Evolutionary conservation across 169 alveolate species (phyloP), one percentile per base, ranked within the genome.

Genomic region (Pseudocohnilembus persalinus): DNA sequence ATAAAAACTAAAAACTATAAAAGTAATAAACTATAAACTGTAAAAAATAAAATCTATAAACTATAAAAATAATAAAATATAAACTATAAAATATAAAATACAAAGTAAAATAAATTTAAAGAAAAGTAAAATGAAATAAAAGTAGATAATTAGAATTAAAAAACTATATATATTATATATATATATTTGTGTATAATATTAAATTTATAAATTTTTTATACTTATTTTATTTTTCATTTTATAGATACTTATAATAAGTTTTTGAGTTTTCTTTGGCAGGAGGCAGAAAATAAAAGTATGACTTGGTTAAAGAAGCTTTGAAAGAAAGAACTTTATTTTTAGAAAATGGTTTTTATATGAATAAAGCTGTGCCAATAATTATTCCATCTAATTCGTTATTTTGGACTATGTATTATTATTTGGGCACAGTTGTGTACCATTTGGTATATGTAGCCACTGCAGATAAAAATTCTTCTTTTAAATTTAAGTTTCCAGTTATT

Each of bases 271-370:
- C 81, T 72, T 63, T 73, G 4, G 81, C 82, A 29, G 91, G 84
- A 79, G 88, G 83, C 32, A 90, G 90, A 88, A 30, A 28, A n/a
- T 98, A 95, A 88, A 92, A 92, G 72, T 90, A 87, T 81, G 88
- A 88, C 29, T 90, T 97, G 68, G 98, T 98, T 29, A 94, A 96
- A 91, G 98, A 97, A 88, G 98, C 99, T 15, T 93, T 98, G 76
- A 96, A 89, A 75, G 99, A 98, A 89, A 93, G 99, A 82, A 97
- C 98, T 26, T 97, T 94, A 89, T 82, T 97, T 88, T 81, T 98
- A 73, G 90, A 92, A 31, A 89, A 96, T 35, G 97, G 98, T 33
- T 98, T 98, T 24, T 96, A 88, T 88, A 90, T 96, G 87, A 96
- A 96, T 74, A 91, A 92, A 77, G 96, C 98, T 28, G 85, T 97